Conservation (phyloP, 2,329 filamentous ascomycete genomes). For the Aurifilum marmelostoma region DNA sequence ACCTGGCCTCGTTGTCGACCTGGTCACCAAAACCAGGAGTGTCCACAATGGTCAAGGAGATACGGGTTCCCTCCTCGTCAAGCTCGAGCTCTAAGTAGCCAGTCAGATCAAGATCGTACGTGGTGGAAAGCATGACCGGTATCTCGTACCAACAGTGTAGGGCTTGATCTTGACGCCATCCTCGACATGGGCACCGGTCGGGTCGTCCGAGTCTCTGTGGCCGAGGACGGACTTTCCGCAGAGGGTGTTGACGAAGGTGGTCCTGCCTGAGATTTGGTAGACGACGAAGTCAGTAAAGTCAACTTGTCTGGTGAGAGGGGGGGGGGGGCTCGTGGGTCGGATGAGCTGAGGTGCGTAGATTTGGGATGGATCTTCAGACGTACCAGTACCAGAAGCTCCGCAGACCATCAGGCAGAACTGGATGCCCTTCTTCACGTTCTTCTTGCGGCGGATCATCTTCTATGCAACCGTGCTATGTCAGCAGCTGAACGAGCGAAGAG, state of each 20-base stretch:
- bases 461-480: constrained; percentile 43
- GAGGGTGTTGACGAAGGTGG: constrained; percentile 99
- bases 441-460: constrained; percentile 99
- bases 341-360: constrained; percentile 11
- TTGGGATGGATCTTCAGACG: constrained; percentile 39
- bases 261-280: constrained; percentile 68
- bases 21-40: constrained; percentile 98
- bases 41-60: constrained; percentile 97
- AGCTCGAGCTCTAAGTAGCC: constrained; percentile 76
- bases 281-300: constrained; percentile 26
- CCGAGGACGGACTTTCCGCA: constrained; percentile 91
- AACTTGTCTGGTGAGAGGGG: constrained; percentile 20
- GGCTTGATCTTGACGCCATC: constrained; percentile 99
- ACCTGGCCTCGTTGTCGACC: constrained; percentile 99
- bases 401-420: constrained; percentile 99
- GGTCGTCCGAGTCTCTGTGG: constrained; percentile 92
- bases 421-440: constrained; percentile 99
- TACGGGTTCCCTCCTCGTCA: constrained; percentile 97
- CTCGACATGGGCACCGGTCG: constrained; percentile 85
- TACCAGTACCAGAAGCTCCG: constrained; percentile 97
- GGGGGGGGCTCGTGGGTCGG: constrained; percentile 16
- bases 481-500: constrained; percentile 30
- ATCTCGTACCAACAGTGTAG: constrained; percentile 83
- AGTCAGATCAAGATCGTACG: constrained; percentile 34
- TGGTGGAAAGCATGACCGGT: neutral